Base-by-base conservation (phyloP, 2,329 filamentous ascomycete genomes). In the Fusarium pseudocircinatum region DNA sequence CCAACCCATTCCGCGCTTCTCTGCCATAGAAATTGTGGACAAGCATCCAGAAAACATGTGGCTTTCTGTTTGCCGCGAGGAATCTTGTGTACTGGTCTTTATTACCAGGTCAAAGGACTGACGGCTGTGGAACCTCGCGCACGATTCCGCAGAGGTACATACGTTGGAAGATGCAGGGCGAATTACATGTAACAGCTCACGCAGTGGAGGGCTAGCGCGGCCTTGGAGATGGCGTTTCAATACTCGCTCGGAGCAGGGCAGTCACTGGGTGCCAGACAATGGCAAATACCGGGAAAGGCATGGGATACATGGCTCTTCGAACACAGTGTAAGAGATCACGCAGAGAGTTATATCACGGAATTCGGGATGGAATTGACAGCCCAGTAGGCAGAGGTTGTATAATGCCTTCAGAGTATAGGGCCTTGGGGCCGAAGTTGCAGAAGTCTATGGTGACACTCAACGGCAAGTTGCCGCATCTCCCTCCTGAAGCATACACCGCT, bases 231-330 rank as follows among this genome's bases (percentile, higher is more conserved):
- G 77, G 76, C 2, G 60, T 75, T 12, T 32, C 64, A 6, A 63
- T 63, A 26, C 43, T 74, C 20, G 66, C 65, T 89, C 88, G 4
- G 89, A 88, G 69, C 78, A 91, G 47, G 89, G 0, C 81, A 86
- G 6, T 91, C 87, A 82, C 82, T 91, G 59, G 87, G 87, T 63
- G 89, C 88, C 1, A 89, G 87, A 74, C 89, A 91, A 79, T 88
- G 87, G 67, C 89, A 91, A 83, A 91, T 91, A 89, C 87, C 87
- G 1, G 88, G 91, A 78, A 89, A 91, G 76, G 88, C 86, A 12
- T 91, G 88, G 89, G 90, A 91, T 81, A 91, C 90, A 90, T 78
- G 88, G 91, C 79, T 91, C 91, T 72, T 91, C 89, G 89, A 82
- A 52, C 78, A 82, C 8, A 81, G 81, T 36, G 13, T 2, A 30